Base-by-base conservation (phyloP, 208 protist species). In the Acanthamoeba sp. region DNA sequence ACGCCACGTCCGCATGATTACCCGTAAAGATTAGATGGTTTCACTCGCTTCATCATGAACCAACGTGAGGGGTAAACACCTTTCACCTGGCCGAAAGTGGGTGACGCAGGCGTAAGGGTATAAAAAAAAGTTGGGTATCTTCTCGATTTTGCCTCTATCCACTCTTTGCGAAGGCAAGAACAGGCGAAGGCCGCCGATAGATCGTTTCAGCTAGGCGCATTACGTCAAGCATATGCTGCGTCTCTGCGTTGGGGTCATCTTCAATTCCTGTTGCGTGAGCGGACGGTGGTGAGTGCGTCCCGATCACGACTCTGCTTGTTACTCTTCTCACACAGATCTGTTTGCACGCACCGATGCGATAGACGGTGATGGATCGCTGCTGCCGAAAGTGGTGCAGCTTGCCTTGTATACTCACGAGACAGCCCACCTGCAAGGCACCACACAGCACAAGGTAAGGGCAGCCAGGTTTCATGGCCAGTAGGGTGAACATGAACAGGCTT, bases 201-300 rank as follows among this genome's bases (percentile, higher is more conserved):
- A 84, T 34, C 20, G 76, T 55, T 52, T 84, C 27, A 6, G 5
- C 16, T 1, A 84, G 76, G 1, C 42, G 76, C 7, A 84, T 29
- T 16, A 84, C 40, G n/a, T 84, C 76, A 4, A 48, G 42, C 76
- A 55, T 55, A 40, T 84, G 76, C 34, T 55, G 42, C 27, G 76
- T 34, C 42, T 84, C 76, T 12, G 76, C 76, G 14, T 84, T 84
- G 24, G 76, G 76, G 38, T 84, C 76, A 0, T 84, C 76, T 32
- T 84, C 76, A 57, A 84, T 84, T 5, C 76, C 76, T 84, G 76
- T 76, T 10, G 20, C 10, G 34, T 78, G 18, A 27, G 57, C 18
- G 3, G 16, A 6, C 7, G 22, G n/a, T 71, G 62, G 29, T 14
- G 0, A 71, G 12, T 5, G 24, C 9, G 62, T 32, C 62, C 32